Conservation (phyloP, 306 rosid species). For the Oemleria cerasiformis region DNA sequence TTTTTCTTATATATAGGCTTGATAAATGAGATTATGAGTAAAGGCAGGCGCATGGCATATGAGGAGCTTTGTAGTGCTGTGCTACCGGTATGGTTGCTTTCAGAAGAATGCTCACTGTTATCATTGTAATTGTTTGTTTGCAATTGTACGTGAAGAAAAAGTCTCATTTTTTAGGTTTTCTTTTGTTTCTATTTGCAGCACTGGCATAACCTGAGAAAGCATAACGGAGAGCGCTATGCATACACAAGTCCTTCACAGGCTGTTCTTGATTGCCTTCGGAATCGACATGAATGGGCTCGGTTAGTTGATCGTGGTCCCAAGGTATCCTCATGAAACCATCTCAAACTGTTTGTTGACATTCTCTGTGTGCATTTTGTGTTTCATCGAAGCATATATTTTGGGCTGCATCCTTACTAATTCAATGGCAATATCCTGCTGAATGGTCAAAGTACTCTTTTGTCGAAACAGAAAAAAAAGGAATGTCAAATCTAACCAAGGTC, state of each 20-base stretch:
- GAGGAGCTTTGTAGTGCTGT: constrained; percentile 94
- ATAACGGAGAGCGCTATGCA: constrained; percentile 97
- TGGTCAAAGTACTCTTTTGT: background rate
- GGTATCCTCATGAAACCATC: constrained; percentile 44
- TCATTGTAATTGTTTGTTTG: constrained; percentile 5
- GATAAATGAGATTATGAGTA: constrained; percentile 93
- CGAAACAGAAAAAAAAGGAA: too few relatives aligned
- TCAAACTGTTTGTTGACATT: background rate
- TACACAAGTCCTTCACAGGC: constrained; percentile 97
- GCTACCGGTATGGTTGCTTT: constrained; percentile 64
- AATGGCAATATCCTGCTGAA: background rate
- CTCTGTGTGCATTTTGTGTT: background rate
- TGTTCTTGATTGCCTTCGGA: constrained; percentile 94
- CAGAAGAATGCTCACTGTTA: constrained; percentile 6
- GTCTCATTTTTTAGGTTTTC: background rate
- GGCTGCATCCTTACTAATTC: background rate
- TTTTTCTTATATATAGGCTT: constrained; percentile 53
- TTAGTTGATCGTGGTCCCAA: constrained; percentile 97
- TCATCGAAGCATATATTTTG: background rate
- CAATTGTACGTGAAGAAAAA: constrained; percentile 1
- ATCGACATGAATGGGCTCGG: constrained; percentile 94
- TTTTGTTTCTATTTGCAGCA: constrained; percentile 54
- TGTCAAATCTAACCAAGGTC: background rate
- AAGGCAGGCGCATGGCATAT: constrained; percentile 86
- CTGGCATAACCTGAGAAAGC: constrained; percentile 96